These are phyloP conservation scores for Dioscorea cayenensis DNA, from an alignment of 116 monocot species.

Conservation along the genomic window DNA sequence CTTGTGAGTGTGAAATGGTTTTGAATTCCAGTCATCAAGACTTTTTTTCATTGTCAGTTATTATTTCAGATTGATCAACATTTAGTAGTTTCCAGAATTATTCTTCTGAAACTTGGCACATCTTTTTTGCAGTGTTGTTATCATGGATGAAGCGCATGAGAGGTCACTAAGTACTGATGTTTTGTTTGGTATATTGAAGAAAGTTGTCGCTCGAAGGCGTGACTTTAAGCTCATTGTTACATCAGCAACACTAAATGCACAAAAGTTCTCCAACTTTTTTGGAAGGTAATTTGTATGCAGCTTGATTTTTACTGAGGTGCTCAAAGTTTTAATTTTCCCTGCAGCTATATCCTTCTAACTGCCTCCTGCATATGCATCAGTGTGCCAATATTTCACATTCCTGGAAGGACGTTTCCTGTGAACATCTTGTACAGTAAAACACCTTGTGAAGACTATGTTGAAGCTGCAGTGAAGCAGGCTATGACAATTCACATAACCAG, in stretches of 20 bases:
- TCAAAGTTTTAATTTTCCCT: no score
- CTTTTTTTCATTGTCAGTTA: no score
- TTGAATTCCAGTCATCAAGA: no score
- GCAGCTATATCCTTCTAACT: no score
- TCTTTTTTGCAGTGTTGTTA: constrained; percentile 56
- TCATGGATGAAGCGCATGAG: constrained; percentile 95
- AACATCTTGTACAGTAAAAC: constrained; percentile 80
- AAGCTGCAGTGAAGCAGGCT: constrained; percentile 89
- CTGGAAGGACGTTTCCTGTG: constrained; percentile 82
- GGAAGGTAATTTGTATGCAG: constrained; percentile 43
- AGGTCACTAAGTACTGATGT: constrained; percentile 87
- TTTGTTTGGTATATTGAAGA: constrained; percentile 88
- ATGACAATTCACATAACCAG: constrained; percentile 87
- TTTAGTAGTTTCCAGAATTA: no score
- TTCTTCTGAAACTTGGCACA: no score
- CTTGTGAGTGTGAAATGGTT: no score
- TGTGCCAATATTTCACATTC: constrained; percentile 80
- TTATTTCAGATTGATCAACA: no score
- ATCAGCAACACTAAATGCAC: constrained; percentile 88
- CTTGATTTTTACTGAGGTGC: no score
- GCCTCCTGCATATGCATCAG: constrained; percentile 13
- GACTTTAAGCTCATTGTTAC: constrained; percentile 97
- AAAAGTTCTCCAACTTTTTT: constrained; percentile 89
- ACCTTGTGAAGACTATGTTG: no score
- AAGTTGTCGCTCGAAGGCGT: constrained; percentile 75